Percentiles rank a stretch among this genome's conserved stretches.
Evolutionary conservation across 2,329 filamentous ascomycete species (phyloP).

Genomic region (Beauveria brongniartii): DNA sequence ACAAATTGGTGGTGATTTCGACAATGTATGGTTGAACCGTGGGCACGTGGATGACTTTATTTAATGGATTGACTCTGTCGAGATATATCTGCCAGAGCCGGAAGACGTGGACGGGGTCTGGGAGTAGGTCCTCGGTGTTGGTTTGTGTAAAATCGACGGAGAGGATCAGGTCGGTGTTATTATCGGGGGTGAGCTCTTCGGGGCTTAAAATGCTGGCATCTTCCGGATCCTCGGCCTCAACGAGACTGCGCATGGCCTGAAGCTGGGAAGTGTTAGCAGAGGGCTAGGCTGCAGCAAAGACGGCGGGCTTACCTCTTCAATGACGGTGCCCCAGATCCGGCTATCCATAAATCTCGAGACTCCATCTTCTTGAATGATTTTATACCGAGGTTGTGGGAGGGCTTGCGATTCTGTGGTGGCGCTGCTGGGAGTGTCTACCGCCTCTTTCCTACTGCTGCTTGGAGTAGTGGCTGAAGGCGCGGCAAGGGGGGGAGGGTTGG

Average conservation of each 20-base stretch:
- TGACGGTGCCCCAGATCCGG: slow-evolving; percentile 43
- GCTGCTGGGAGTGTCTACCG: slow-evolving; percentile 12
- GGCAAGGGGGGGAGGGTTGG: slow-evolving; percentile 15
- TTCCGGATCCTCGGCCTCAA: slow-evolving; percentile 41
- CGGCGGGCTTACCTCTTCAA: slow-evolving; percentile 39
- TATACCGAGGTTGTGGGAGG: slow-evolving; percentile 39
- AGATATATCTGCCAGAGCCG: slow-evolving; percentile 68
- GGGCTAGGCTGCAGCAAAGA: neutral
- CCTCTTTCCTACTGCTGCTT: neutral
- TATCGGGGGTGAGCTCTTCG: slow-evolving; percentile 42
- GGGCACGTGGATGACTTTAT: slow-evolving; percentile 65
- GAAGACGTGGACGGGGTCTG: slow-evolving; percentile 57
- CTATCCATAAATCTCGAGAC: slow-evolving; percentile 51
- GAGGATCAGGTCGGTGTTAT: slow-evolving; percentile 43
- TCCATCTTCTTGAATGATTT: slow-evolving; percentile 47
- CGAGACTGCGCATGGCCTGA: slow-evolving; percentile 50
- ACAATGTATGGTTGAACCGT: slow-evolving; percentile 58
- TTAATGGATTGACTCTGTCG: slow-evolving; percentile 65
- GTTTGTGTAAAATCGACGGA: slow-evolving; percentile 30
- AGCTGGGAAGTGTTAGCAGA: slow-evolving; percentile 31
- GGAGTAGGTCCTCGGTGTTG: slow-evolving; percentile 47
- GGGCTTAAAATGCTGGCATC: slow-evolving; percentile 42
- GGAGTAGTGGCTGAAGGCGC: neutral
- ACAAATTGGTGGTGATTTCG: slow-evolving; percentile 50
- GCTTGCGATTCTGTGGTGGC: slow-evolving; percentile 20